phyloP scores from a whole-genome alignment of 2,329 filamentous ascomycete species.

The Didymella sp. region DNA sequence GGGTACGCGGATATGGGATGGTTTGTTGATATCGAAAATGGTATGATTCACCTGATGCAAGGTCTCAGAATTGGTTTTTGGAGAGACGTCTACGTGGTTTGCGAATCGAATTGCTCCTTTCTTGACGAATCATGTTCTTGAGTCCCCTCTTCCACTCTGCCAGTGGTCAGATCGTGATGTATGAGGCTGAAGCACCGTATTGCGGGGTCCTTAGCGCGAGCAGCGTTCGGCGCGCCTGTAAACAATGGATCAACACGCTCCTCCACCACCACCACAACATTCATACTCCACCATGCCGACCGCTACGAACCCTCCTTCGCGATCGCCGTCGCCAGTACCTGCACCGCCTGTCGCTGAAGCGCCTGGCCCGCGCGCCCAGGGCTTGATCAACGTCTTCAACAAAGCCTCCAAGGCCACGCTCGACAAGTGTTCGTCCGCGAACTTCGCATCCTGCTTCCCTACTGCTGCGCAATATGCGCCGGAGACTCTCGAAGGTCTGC shows the following conservation, averaged over 20 bases:
- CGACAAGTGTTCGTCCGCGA: slow-evolving; percentile 66
- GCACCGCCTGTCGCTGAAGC: slow-evolving; percentile 61
- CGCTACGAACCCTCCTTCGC: slow-evolving; percentile 39
- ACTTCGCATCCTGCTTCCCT: slow-evolving; percentile 69
- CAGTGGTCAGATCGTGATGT: neutral
- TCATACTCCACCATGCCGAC: slow-evolving; percentile 38
- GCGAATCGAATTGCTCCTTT: neutral
- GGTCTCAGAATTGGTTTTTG: too few relatives aligned
- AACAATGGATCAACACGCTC: slow-evolving; percentile 13
- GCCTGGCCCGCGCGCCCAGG: slow-evolving; percentile 66
- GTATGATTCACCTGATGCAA: too few relatives aligned
- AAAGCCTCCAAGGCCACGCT: slow-evolving; percentile 66
- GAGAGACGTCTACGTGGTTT: neutral
- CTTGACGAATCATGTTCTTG: neutral
- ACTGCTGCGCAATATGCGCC: slow-evolving; percentile 66
- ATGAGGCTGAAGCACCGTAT: neutral
- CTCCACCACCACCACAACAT: slow-evolving; percentile 12
- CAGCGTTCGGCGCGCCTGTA: slow-evolving; percentile 14
- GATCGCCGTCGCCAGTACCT: slow-evolving; percentile 59
- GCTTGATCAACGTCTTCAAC: slow-evolving; percentile 66
- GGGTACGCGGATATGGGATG: slow-evolving; percentile 10
- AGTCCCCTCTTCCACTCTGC: neutral
- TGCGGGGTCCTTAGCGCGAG: slow-evolving; percentile 11
- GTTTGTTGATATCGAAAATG: too few relatives aligned
- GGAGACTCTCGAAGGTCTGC: slow-evolving; percentile 62